Conservation (phyloP, 1,139 yeast species). For the Saccharomyces hybrid region DNA sequence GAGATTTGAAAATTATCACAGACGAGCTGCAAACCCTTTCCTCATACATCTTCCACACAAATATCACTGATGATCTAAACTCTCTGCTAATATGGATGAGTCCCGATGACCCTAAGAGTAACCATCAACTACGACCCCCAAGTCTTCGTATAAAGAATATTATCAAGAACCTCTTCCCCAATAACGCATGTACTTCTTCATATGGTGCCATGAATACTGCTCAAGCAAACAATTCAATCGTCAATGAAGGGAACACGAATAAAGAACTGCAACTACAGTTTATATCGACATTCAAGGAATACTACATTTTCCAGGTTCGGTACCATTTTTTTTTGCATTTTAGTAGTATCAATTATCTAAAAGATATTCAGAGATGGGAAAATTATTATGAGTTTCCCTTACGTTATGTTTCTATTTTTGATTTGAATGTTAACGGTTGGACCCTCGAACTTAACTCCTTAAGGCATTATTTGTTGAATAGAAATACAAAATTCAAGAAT, state of each 20-base stretch:
- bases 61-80: constrained; percentile 19
- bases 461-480: constrained; percentile 23
- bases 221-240: constrained; percentile 3
- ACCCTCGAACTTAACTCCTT: constrained; percentile 18
- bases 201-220: not conserved
- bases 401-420: constrained; percentile 14
- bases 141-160: constrained; percentile 21
- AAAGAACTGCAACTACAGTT: constrained; percentile 8
- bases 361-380: constrained; percentile 21
- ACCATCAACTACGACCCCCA: constrained; percentile 22
- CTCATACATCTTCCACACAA: not conserved
- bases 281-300: constrained; percentile 15
- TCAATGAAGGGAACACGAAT: not conserved
- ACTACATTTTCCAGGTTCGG: constrained; percentile 17
- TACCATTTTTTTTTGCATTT: constrained; percentile 17
- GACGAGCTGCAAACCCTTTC: not conserved
- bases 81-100: constrained; percentile 23
- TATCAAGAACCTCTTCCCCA: constrained; percentile 13
- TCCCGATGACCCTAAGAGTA: constrained; percentile 21
- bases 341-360: constrained; percentile 13
- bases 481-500: constrained; percentile 13
- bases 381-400: constrained; percentile 23
- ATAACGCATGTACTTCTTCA: not conserved
- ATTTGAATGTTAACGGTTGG: constrained; percentile 11
- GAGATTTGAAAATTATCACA: not conserved